Conservation (phyloP, 768 basidiomycete species). For the Phlebiopsis gigantea region DNA sequence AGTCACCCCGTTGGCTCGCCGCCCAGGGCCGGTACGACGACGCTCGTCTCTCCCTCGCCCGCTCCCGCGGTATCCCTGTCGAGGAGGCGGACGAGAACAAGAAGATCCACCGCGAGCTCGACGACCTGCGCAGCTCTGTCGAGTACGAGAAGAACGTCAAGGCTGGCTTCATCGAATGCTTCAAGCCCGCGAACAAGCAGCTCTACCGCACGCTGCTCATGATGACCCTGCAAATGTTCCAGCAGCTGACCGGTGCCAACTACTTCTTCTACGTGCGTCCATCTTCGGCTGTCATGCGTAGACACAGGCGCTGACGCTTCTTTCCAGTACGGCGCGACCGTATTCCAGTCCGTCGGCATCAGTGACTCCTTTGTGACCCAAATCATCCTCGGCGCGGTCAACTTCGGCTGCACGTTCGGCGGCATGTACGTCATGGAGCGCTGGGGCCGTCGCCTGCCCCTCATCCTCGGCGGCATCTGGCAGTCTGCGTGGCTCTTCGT, state of each 20-base stretch:
- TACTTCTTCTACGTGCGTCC: slow-evolving; percentile 54
- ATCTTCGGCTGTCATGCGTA: background rate
- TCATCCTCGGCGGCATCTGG: slow-evolving; percentile 69
- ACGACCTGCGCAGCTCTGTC: slow-evolving; percentile 50
- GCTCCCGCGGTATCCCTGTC: slow-evolving; percentile 41
- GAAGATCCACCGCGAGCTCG: slow-evolving; percentile 34
- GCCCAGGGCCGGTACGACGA: slow-evolving; percentile 40
- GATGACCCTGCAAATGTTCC: slow-evolving; percentile 63
- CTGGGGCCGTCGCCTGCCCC: slow-evolving; percentile 58
- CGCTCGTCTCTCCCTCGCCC: slow-evolving; percentile 43
- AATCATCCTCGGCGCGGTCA: slow-evolving; percentile 71
- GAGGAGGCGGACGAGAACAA: slow-evolving; percentile 34
- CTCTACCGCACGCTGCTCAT: slow-evolving; percentile 60
- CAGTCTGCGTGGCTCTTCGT: slow-evolving; percentile 48
- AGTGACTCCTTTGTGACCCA: slow-evolving; percentile 56
- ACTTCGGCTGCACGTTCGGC: slow-evolving; percentile 66
- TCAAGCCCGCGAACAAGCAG: slow-evolving; percentile 47
- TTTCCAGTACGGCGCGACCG: slow-evolving; percentile 45
- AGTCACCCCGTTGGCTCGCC: slow-evolving; percentile 61
- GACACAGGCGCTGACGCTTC: background rate
- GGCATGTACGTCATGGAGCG: slow-evolving; percentile 71
- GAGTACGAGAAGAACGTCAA: slow-evolving; percentile 41
- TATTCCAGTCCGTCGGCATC: slow-evolving; percentile 59
- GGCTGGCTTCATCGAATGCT: slow-evolving; percentile 67
- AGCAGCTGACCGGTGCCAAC: slow-evolving; percentile 70